Base-by-base conservation (phyloP, 306 rosid species). In the Medicago arabica region DNA sequence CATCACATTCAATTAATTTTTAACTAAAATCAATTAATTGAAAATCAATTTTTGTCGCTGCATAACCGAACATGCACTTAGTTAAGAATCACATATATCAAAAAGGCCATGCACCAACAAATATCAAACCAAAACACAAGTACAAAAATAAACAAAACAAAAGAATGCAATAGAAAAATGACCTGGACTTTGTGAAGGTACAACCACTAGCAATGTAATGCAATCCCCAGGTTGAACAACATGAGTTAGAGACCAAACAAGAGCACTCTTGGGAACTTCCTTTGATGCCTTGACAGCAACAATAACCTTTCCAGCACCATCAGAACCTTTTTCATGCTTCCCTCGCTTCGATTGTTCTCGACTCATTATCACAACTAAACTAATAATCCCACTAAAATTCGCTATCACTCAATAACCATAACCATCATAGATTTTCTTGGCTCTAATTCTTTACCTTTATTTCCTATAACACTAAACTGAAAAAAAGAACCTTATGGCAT, bases 211-310 rank as follows among this genome's bases (percentile, higher is more conserved):
- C 67, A 96, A 70, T 65, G 97, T 92, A 71, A 96, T 96, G 89
- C 97, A 96, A 69, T 96, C 98, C 36, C 99, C 99, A 25, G 97
- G 97, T 67, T 96, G 98, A 78, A 96, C 98, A 82, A 96, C 97
- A 88, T 92, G 98, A 80, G 98, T 96, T 78, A 96, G 81, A 28
- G 99, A 94, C 99, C 99, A 96, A 41, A 96, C 93, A 64, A 96
- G 86, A 75, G 99, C 99, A 73, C 87, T 88, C 84, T 90, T 92
- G 12, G 99, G 97, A 83, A 96, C 83, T 75, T 96, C 99, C 81
- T 92, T 92, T 9, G 94, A 85, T 12, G 97, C 97, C 90, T 90
- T 96, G 15, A 96, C 99, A 1, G 98, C 98, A 66, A 96, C 99
- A 68, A 96, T 90, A 71, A 96, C 98, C 87, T 90, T 90, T 89